Evolutionary conservation across 2,329 filamentous ascomycete species (phyloP).

Genomic region (Colletotrichum sp.): DNA sequence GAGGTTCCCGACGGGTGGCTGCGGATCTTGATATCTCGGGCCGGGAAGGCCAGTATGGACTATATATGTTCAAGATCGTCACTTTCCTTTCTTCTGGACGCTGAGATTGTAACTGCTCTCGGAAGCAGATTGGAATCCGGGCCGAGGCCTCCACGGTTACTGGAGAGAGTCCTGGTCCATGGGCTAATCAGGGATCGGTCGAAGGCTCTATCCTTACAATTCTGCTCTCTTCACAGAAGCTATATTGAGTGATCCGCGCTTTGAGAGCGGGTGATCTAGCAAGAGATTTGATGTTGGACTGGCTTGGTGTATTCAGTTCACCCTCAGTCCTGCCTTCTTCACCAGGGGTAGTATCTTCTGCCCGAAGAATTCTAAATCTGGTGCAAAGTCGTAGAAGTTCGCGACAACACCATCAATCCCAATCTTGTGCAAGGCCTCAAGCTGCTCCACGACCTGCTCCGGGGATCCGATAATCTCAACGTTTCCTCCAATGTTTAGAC

Average conservation of each 20-base stretch:
- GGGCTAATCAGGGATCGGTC: not conserved
- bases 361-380: not conserved
- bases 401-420: not conserved
- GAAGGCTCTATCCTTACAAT: rapidly evolving
- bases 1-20: not conserved
- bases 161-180: not conserved
- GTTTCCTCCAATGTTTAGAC: not conserved
- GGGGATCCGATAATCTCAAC: not conserved
- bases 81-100: not conserved
- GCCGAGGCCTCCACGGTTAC: rapidly evolving
- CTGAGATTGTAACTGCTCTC: not conserved
- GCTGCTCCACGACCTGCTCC: not conserved
- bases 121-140: rapidly evolving
- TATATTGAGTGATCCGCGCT: not conserved
- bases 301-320: not conserved
- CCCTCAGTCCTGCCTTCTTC: not conserved
- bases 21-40: not conserved
- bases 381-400: constrained; percentile 7
- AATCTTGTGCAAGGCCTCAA: not conserved
- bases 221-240: not conserved
- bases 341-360: not conserved
- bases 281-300: not conserved
- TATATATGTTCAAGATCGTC: not conserved
- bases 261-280: not conserved
- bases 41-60: not conserved